Evolutionary conservation across 768 basidiomycete species (phyloP), one percentile per base, ranked within the genome.

Genomic region (Boletus sp.): DNA sequence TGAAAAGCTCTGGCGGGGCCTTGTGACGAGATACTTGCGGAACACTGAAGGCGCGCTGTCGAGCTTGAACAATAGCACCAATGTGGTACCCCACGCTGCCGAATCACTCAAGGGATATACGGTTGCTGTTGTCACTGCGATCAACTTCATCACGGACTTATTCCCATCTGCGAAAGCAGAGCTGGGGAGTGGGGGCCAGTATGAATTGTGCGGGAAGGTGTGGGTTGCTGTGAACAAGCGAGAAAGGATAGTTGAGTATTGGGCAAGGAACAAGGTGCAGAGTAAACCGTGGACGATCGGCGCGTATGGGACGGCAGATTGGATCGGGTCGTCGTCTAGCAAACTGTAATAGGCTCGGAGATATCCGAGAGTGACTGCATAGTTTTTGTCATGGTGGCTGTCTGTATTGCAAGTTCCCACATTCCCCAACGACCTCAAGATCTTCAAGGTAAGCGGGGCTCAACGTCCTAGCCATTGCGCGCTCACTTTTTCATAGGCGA

Each of bases 341-440:
- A 59, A 59, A 29, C 9, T 58, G 47, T 58, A 56, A 37, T 56
- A 40, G 1, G 39, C 2, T 36, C 76, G 76, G 77, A 48, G 44
- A 59, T 53, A 58, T 57, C 76, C 77, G 76, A 63, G 40, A 58
- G n/a, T 24, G 71, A 77, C 79, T 80, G 69, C 71, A 77, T 62
- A 80, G 78, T 77, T 78, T 65, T 59, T 65, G 76, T 77, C 76
- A 78, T 68, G 65, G 79, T 80, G 78, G 78, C 79, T 79, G 78
- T 70, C 73, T 67, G 68, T 56, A 50, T 52, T 54, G 54, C 47
- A 39, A 50, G 45, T 69, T 69, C 68, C 64, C 65, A 67, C 69
- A 67, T 66, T 68, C 70, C 56, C 55, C 67, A 74, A 73, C 76
- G 75, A 76, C 76, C 68, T 76, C 77, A 74, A 80, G 76, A 77